Percentiles rank a stretch among this genome's conserved stretches.
Conservation (phyloP, 140 eudicot genomes). For the Stevia rebaudiana region DNA sequence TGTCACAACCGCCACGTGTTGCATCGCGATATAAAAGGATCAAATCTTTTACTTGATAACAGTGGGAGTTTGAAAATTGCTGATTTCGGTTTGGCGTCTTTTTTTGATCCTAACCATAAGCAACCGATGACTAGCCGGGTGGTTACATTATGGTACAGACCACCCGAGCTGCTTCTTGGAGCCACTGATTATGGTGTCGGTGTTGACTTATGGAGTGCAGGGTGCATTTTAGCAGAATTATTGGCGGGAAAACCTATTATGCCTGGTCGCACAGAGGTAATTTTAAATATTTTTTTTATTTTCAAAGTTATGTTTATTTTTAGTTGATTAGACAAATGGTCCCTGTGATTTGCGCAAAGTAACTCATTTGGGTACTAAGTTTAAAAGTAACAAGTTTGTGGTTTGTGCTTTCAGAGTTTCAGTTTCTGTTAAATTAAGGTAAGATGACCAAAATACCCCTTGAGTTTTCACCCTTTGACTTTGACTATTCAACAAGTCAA, state of each 20-base stretch:
- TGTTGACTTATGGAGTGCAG: slow-evolving; percentile 75
- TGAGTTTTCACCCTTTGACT: too few relatives aligned
- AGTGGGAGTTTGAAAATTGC: slow-evolving; percentile 72
- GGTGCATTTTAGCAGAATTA: slow-evolving; percentile 73
- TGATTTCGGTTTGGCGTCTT: slow-evolving; percentile 72
- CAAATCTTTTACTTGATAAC: slow-evolving; percentile 70
- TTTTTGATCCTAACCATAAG: slow-evolving; percentile 63
- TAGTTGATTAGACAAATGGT: too few relatives aligned
- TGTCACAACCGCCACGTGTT: slow-evolving; percentile 64
- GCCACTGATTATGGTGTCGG: slow-evolving; percentile 77
- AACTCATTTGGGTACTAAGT: too few relatives aligned
- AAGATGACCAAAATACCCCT: too few relatives aligned
- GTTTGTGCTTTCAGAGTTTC: too few relatives aligned
- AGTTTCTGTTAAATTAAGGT: too few relatives aligned
- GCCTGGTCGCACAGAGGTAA: slow-evolving; percentile 81
- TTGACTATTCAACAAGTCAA: too few relatives aligned
- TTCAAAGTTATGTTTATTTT: not conserved
- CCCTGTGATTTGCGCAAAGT: too few relatives aligned
- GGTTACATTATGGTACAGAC: slow-evolving; percentile 75
- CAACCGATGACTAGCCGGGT: slow-evolving; percentile 83
- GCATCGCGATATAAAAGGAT: slow-evolving; percentile 80
- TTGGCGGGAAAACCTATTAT: slow-evolving; percentile 80
- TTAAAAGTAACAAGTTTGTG: too few relatives aligned
- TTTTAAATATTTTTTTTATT: not conserved
- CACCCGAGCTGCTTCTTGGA: slow-evolving; percentile 82